A percentile compares a stretch with the other conserved stretches of the same genome.
Conservation (phyloP, 495 filamentous ascomycete genomes). For the Xylaria sp. region DNA sequence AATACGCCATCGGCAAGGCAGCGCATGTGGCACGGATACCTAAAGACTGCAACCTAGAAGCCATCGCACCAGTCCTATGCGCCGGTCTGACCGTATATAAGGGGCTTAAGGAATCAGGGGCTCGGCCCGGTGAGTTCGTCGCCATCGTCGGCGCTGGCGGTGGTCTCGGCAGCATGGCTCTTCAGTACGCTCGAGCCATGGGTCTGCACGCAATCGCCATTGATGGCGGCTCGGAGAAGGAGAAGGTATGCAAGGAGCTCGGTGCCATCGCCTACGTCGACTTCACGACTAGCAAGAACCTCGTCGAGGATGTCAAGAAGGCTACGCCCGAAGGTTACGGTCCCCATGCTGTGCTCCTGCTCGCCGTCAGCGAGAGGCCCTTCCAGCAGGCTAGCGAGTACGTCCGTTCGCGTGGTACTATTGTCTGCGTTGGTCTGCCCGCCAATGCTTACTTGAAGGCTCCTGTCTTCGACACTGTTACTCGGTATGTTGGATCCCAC, state of each 20-base stretch:
- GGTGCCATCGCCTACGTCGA: conserved; percentile 80
- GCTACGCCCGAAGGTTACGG: conserved; percentile 79
- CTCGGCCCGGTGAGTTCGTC: conserved; percentile 75
- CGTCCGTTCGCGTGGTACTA: conserved; percentile 76
- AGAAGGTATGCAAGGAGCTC: conserved; percentile 67
- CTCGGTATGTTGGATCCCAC: conserved; percentile 44
- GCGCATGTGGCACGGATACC: conserved; percentile 81
- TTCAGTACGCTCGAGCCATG: conserved; percentile 91
- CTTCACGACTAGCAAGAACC: conserved; percentile 72
- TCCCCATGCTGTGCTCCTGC: conserved; percentile 84
- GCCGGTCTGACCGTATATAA: conserved; percentile 95
- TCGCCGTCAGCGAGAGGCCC: conserved; percentile 86
- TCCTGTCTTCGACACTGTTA: conserved; percentile 84
- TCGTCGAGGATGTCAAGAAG: conserved; percentile 87
- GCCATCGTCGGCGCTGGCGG: conserved; percentile 91
- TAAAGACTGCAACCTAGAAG: conserved; percentile 76
- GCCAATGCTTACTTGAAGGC: conserved; percentile 78
- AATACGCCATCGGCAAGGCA: conserved; percentile 88
- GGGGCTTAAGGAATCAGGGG: conserved; percentile 83
- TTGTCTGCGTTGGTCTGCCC: conserved; percentile 87
- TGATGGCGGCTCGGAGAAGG: conserved; percentile 81
- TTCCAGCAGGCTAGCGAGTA: conserved; percentile 92
- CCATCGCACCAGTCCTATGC: conserved; percentile 80
- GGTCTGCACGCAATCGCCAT: conserved; percentile 79
- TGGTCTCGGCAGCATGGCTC: conserved; percentile 80